A percentile compares a stretch with the other conserved stretches of the same genome.
phyloP scores from a whole-genome alignment of 768 basidiomycete genomes.

The Neoboletus brunneissimus region DNA sequence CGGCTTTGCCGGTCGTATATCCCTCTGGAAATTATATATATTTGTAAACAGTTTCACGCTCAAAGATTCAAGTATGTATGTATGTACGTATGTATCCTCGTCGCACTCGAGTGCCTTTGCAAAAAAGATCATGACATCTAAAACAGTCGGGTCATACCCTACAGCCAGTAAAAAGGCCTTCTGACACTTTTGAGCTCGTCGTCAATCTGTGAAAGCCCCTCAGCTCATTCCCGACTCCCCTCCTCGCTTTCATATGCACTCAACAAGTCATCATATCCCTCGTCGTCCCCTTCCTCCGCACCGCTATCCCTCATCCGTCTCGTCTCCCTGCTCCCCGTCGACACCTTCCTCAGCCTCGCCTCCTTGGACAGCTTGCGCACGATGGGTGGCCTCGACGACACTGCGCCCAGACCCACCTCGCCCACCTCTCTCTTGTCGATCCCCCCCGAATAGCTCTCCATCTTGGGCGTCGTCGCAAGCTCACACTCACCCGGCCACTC shows the following conservation, averaged over 20 bases:
- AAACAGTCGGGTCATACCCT: not conserved
- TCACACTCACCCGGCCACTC: slow-evolving; percentile 57
- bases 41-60: not conserved
- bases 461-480: slow-evolving; percentile 53
- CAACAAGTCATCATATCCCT: slow-evolving; percentile 70
- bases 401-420: not conserved
- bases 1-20: not conserved
- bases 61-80: not conserved
- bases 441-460: slow-evolving; percentile 43
- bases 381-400: slow-evolving; percentile 24
- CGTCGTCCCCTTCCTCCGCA: slow-evolving; percentile 76
- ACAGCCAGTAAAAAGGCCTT: not conserved
- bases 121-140: not conserved
- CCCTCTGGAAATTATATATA: not conserved
- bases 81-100: not conserved
- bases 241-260: slow-evolving; percentile 84
- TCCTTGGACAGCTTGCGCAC: slow-evolving; percentile 31
- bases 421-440: not conserved
- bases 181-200: not conserved
- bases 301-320: slow-evolving; percentile 51
- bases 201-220: not conserved
- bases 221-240: slow-evolving; percentile 30
- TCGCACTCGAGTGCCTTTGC: not conserved
- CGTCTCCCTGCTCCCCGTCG: slow-evolving; percentile 41
- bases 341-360: slow-evolving; percentile 45